Percentiles rank a stretch among this genome's conserved stretches.
Conservation (phyloP, 2,329 filamentous ascomycete genomes). For the Coleophoma eucalyptorum region DNA sequence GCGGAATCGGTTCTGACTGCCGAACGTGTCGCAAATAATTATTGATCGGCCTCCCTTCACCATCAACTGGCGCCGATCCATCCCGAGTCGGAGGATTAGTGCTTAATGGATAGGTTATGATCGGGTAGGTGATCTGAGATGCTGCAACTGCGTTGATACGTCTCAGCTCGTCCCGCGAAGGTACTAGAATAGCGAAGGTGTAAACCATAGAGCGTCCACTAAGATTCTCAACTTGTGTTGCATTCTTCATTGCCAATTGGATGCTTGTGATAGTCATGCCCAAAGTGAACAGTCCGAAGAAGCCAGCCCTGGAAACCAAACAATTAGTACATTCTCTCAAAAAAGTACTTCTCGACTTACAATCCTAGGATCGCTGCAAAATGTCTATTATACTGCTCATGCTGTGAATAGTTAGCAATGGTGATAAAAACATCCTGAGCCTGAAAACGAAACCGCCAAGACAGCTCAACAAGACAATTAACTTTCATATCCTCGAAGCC, state of each 20-base stretch:
- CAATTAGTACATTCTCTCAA: constrained; percentile 6
- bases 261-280: constrained; percentile 74
- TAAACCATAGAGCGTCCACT: constrained; percentile 57
- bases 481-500: background rate
- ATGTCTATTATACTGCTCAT: constrained; percentile 45
- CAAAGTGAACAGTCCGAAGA: constrained; percentile 78
- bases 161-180: constrained; percentile 20
- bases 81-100: constrained; percentile 7
- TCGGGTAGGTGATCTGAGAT: constrained; percentile 39
- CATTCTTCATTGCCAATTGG: constrained; percentile 67
- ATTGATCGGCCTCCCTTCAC: background rate
- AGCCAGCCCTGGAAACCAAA: constrained; percentile 37
- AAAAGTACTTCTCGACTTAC: constrained; percentile 25
- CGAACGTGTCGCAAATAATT: constrained; percentile 2
- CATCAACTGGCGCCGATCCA: background rate
- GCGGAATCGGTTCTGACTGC: constrained; percentile 1
- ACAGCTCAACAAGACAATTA: background rate
- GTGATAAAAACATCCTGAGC: constrained; percentile 15
- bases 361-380: constrained; percentile 66
- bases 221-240: constrained; percentile 81
- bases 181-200: constrained; percentile 71
- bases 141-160: constrained; percentile 29
- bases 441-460: background rate
- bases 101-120: constrained; percentile 56
- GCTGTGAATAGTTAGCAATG: constrained; percentile 13